These are phyloP conservation scores for Alternaria consortialis DNA, from an alignment of 2,329 filamentous ascomycete genomes.

Conservation along the genomic window DNA sequence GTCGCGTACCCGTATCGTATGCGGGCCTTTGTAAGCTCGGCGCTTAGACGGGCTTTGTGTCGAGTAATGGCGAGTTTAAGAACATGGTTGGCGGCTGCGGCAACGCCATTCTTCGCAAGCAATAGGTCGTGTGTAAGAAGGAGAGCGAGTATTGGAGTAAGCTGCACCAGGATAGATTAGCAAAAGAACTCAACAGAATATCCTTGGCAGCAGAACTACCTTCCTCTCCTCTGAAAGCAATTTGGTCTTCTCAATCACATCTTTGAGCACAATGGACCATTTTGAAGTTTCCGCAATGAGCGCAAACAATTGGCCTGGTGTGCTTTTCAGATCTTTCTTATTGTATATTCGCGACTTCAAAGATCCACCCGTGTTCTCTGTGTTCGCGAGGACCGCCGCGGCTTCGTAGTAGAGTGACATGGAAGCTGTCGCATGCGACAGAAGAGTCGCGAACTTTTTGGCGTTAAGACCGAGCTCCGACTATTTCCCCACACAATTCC, in stretches of 20 bases:
- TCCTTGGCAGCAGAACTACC: constrained; percentile 58
- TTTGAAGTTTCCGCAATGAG: constrained; percentile 86
- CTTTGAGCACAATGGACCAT: constrained; percentile 86
- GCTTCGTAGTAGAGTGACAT: constrained; percentile 99
- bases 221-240: constrained; percentile 84
- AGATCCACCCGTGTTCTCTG: constrained; percentile 76
- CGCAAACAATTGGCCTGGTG: constrained; percentile 84
- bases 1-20: constrained; percentile 75
- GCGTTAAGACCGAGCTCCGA: constrained; percentile 14
- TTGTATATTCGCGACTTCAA: constrained; percentile 86
- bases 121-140: constrained; percentile 88
- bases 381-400: constrained; percentile 73
- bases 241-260: constrained; percentile 84
- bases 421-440: constrained; percentile 21
- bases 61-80: constrained; percentile 77
- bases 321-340: constrained; percentile 77
- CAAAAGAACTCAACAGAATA: background rate
- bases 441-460: constrained; percentile 15
- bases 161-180: constrained; percentile 57
- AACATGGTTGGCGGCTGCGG: constrained; percentile 80
- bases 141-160: constrained; percentile 80
- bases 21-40: constrained; percentile 83
- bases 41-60: constrained; percentile 80
- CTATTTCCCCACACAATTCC: constrained; percentile 14
- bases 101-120: constrained; percentile 81